Percentiles rank a stretch among this genome's conserved stretches.
Conservation (phyloP, 2,329 filamentous ascomycete genomes). For the Cadophora sp. region DNA sequence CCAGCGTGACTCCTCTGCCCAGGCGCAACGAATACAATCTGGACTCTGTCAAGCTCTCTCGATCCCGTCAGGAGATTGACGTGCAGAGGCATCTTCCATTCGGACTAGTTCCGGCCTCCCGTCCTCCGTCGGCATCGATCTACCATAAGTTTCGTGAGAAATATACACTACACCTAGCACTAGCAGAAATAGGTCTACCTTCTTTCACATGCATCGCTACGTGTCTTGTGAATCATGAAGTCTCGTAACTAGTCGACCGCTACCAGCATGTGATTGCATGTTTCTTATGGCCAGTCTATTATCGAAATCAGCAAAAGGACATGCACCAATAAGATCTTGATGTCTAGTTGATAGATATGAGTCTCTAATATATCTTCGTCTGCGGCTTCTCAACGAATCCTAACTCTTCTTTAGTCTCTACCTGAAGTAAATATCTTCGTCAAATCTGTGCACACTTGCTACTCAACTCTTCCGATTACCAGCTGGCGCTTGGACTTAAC, state of each 20-base stretch:
- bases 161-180: conserved; percentile 1
- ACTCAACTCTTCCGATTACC: not conserved
- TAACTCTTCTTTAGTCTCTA: not conserved
- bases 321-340: not conserved
- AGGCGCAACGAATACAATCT: not conserved
- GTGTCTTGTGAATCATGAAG: not conserved
- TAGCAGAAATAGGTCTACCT: not conserved
- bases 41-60: not conserved
- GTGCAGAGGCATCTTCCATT: not conserved
- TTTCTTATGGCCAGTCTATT: not conserved
- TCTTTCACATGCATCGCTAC: not conserved
- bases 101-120: not conserved
- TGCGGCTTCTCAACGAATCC: not conserved
- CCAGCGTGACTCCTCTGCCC: not conserved
- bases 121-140: not conserved
- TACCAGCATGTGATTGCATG: not conserved
- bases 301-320: not conserved
- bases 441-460: not conserved
- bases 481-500: not conserved
- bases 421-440: not conserved
- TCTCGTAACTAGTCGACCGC: not conserved
- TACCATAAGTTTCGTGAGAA: not conserved
- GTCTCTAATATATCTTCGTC: not conserved
- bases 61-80: not conserved
- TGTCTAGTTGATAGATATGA: not conserved